Evolutionary conservation across 306 rosid genomes (phyloP).

Genomic region (barrel medic (Medicago truncatula)): MtrunA17r5.0-ANR NC_053045.1:33546501-33547000

Average conservation of each 20-base stretch:
- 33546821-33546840: slow-evolving; percentile 40
- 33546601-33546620: slow-evolving; percentile 38
- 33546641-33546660: slow-evolving; percentile 46
- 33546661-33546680: slow-evolving; percentile 53
- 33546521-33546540: slow-evolving; percentile 73
- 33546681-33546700: slow-evolving; percentile 47
- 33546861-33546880: slow-evolving; percentile 30
- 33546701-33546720: slow-evolving; percentile 51
- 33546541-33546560: slow-evolving; percentile 65
- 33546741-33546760: slow-evolving; percentile 45
- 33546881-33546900: slow-evolving; percentile 34
- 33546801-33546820: slow-evolving; percentile 33
- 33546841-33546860: slow-evolving; percentile 43
- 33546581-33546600: slow-evolving; percentile 42
- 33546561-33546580: slow-evolving; percentile 44
- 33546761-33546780: slow-evolving; percentile 43
- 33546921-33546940: background rate
- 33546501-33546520: slow-evolving; percentile 81
- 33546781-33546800: slow-evolving; percentile 36
- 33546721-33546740: slow-evolving; percentile 50
- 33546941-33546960: slow-evolving; percentile 29
- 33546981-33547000: background rate
- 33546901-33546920: slow-evolving; percentile 18
- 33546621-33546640: slow-evolving; percentile 45
- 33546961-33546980: slow-evolving; percentile 32